These are phyloP conservation scores for Coniella lustricola DNA, from an alignment of 2,329 filamentous ascomycete genomes.

Conservation along the genomic window DNA sequence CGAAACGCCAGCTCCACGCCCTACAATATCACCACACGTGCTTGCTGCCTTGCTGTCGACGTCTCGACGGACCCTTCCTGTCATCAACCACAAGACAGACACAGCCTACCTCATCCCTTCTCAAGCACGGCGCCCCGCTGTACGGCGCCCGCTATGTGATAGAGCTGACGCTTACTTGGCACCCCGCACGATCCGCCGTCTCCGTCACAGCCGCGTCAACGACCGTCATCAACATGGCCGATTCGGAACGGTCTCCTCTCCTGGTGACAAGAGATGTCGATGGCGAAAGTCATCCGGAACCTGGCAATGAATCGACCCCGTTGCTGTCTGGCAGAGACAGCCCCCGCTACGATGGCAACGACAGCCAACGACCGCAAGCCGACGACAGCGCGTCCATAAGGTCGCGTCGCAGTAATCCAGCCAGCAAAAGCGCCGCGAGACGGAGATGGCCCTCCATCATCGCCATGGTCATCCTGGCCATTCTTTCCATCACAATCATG, in stretches of 20 bases:
- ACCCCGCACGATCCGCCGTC: background rate
- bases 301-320: constrained; percentile 41
- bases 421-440: constrained; percentile 30
- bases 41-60: too few relatives aligned
- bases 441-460: constrained; percentile 72
- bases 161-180: background rate
- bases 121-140: constrained; percentile 1
- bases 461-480: constrained; percentile 60
- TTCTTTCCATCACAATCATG: constrained; percentile 61
- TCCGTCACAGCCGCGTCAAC: background rate
- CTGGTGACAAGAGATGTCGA: constrained; percentile 29
- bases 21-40: background rate
- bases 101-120: background rate
- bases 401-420: constrained; percentile 19
- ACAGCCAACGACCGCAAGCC: constrained; percentile 23
- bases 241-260: constrained; percentile 39
- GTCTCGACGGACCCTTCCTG: too few relatives aligned
- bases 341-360: constrained; percentile 33
- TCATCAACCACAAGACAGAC: background rate
- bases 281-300: constrained; percentile 20
- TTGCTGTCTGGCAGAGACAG: constrained; percentile 36
- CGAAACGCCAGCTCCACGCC: too few relatives aligned
- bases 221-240: constrained; percentile 30
- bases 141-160: constrained; percentile 7
- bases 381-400: constrained; percentile 26